Base-by-base conservation (phyloP, 257 asterid genomes). In the Nemophila menziesii region DNA sequence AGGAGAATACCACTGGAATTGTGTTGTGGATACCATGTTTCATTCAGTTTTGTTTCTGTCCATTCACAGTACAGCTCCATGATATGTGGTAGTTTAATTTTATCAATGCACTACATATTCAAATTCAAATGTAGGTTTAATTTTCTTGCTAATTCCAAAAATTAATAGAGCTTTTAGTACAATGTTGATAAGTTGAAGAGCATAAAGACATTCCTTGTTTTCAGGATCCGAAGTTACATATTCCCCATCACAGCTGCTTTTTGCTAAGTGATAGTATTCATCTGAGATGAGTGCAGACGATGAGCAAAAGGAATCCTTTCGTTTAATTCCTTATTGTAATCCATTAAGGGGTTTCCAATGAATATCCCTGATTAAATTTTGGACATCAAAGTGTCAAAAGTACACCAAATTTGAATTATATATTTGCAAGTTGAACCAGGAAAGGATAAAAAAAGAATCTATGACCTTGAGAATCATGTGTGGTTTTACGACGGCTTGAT, bases 21-120 rank as follows among this genome's bases (percentile, higher is more conserved):
- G 15, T 75, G 68, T 20, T 34, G 43, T 13, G 49, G 8, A 4
- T n/a, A n/a, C n/a, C 7, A 49, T 14, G 13, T 12, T 39, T 12
- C 22, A 22, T 13, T 21, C 48, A 16, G 5, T 22, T 7, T 23
- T 41, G 27, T 40, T 16, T 67, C 61, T 22, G 70, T 33, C 10
- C 38, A 0, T 44, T 29, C 21, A 51, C 86, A 76, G 7, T 6
- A 51, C 16, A 81, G 78, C 44, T 76, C 80, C 48, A 62, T 40
- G 14, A 49, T 20, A 4, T 61, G 38, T 17, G 11, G 0, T 10
- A 33, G 44, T 16, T 13, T 20, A 10, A 52, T 17, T 37, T 48
- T 45, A 3, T 2, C 5, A 3, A 11, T 17, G 14, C 55, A 45
- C 58, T 55, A 42, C 44, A 26, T 7, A 16, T 4, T 8, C n/a